These are phyloP conservation scores for Penicillium sclerotigenum DNA, from an alignment of 2,329 filamentous ascomycete species.

Conservation along the genomic window DNA sequence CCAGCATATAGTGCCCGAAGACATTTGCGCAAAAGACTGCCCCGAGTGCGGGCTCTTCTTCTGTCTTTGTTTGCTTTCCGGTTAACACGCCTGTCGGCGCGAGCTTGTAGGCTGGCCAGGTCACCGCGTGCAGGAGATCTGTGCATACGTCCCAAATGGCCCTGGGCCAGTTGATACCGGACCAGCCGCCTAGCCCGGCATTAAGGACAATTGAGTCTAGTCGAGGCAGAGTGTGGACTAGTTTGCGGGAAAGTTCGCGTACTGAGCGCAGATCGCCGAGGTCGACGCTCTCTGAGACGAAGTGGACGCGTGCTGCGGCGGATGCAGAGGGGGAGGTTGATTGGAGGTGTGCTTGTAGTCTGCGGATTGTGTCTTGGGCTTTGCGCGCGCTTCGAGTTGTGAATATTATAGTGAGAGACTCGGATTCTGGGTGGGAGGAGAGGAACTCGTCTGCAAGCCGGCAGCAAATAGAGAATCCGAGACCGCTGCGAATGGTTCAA, in stretches of 20 bases:
- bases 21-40: slow-evolving; percentile 87
- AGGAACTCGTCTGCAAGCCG: slow-evolving; percentile 91
- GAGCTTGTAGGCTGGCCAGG: slow-evolving; percentile 75
- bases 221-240: slow-evolving; percentile 57
- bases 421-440: slow-evolving; percentile 59
- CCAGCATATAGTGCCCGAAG: slow-evolving; percentile 91
- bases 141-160: slow-evolving; percentile 58
- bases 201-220: slow-evolving; percentile 81
- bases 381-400: slow-evolving; percentile 77
- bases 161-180: slow-evolving; percentile 66
- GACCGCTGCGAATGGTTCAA: slow-evolving; percentile 58
- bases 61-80: slow-evolving; percentile 46
- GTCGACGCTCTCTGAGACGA: slow-evolving; percentile 58
- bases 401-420: slow-evolving; percentile 74
- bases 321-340: slow-evolving; percentile 38
- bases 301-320: slow-evolving; percentile 45
- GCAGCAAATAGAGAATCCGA: slow-evolving; percentile 79
- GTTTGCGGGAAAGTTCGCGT: slow-evolving; percentile 50
- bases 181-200: slow-evolving; percentile 85
- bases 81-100: slow-evolving; percentile 55
- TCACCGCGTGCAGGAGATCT: slow-evolving; percentile 65
- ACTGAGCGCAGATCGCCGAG: slow-evolving; percentile 55
- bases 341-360: slow-evolving; percentile 62
- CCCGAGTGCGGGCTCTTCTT: slow-evolving; percentile 62
- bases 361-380: slow-evolving; percentile 66